Conservation (phyloP, 768 basidiomycete species). For the Boletus rufocinnamomeus region DNA sequence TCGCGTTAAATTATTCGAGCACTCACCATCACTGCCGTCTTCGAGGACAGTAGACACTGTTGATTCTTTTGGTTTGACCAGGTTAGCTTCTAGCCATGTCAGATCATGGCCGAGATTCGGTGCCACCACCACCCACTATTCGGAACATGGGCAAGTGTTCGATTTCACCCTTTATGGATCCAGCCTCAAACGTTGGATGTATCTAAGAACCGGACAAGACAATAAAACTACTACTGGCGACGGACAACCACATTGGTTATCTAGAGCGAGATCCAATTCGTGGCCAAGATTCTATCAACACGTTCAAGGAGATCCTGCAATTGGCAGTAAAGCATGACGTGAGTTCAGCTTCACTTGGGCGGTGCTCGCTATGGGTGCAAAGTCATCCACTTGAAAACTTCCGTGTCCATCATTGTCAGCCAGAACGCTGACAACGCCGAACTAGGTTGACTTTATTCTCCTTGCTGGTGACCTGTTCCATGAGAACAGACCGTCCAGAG, state of each 20-base stretch:
- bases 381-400: neutral
- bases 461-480: slow-evolving; percentile 97
- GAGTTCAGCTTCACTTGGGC: slow-evolving; percentile 31
- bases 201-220: slow-evolving; percentile 61
- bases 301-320: slow-evolving; percentile 92
- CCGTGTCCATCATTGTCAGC: neutral
- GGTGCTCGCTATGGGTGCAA: neutral
- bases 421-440: slow-evolving; percentile 4
- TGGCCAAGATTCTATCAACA: slow-evolving; percentile 93
- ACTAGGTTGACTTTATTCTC: slow-evolving; percentile 91
- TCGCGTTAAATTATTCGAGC: slow-evolving; percentile 9
- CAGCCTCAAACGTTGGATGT: slow-evolving; percentile 4
- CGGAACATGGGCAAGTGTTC: slow-evolving; percentile 40
- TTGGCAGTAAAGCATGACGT: slow-evolving; percentile 88
- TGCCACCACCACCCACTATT: slow-evolving; percentile 38
- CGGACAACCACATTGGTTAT: slow-evolving; percentile 96
- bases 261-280: slow-evolving; percentile 92
- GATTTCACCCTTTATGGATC: slow-evolving; percentile 1
- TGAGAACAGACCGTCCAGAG: slow-evolving; percentile 93
- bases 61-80: slow-evolving; percentile 1
- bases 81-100: slow-evolving; percentile 24
- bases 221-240: slow-evolving; percentile 84
- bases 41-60: neutral
- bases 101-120: slow-evolving; percentile 27
- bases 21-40: neutral